A percentile compares a stretch with the other conserved stretches of the same genome.
Evolutionary conservation across 805 yeast genomes (phyloP).

Genomic region (Cyberlindnera maritima): DNA sequence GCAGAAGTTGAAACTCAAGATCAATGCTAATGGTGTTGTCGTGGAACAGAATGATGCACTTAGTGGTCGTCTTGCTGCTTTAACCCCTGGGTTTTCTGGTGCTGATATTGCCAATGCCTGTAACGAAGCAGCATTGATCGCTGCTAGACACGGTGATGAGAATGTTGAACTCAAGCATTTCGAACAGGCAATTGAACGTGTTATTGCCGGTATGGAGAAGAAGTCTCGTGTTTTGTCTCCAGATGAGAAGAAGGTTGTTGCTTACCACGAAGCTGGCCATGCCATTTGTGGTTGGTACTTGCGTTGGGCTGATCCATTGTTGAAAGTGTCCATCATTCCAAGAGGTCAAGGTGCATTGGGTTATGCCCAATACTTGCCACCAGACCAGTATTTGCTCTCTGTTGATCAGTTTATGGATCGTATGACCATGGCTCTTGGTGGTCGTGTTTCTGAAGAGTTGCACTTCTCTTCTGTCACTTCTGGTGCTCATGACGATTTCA

Average conservation of each 20-base stretch:
- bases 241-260: conserved; percentile 81
- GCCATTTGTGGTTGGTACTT: conserved; percentile 95
- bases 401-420: conserved; percentile 75
- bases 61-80: conserved; percentile 82
- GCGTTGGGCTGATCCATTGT: conserved; percentile 82
- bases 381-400: conserved; percentile 77
- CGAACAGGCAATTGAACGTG: conserved; percentile 91
- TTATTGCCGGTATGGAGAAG: conserved; percentile 90
- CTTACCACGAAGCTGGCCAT: conserved; percentile 96
- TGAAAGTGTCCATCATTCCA: conserved; percentile 92
- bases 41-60: conserved; percentile 51
- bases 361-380: conserved; percentile 93
- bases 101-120: conserved; percentile 95
- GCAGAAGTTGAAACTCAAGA: conserved; percentile 49
- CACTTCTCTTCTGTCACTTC: conserved; percentile 85
- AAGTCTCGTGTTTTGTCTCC: conserved; percentile 75
- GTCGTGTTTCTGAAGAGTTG: conserved; percentile 87
- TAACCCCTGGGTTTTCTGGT: conserved; percentile 95
- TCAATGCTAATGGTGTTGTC: conserved; percentile 38
- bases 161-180: conserved; percentile 69
- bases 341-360: conserved; percentile 94
- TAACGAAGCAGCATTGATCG: conserved; percentile 91
- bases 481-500: conserved; percentile 92
- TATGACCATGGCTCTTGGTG: conserved; percentile 94
- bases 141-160: conserved; percentile 73